Percentiles rank a stretch among this genome's conserved stretches.
Evolutionary conservation across 1,284 basidiomycete species (phyloP).

Genomic region (Apiotrichum gracile): DNA sequence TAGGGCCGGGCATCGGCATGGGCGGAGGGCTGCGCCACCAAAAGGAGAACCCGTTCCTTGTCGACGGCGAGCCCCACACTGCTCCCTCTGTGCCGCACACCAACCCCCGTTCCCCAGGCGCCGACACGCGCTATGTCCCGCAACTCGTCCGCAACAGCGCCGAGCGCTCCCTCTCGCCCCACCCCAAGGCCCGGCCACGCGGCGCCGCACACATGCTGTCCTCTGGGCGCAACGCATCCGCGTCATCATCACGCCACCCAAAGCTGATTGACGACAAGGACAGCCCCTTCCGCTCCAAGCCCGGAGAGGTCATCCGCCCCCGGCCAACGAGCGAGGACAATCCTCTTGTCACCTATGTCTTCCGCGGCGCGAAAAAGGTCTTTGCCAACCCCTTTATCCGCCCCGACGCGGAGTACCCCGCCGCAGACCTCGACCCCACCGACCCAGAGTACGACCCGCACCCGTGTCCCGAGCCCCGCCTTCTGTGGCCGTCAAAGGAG

Average conservation of each 20-base stretch:
- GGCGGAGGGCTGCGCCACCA: slow-evolving; percentile 26
- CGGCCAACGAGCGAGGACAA: slow-evolving; percentile 15
- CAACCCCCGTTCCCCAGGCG: slow-evolving; percentile 4
- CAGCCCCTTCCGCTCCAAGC: slow-evolving; percentile 38
- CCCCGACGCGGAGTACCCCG: slow-evolving; percentile 19
- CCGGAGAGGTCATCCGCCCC: slow-evolving; percentile 22
- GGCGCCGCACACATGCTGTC: background rate
- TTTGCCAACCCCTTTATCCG: slow-evolving; percentile 40
- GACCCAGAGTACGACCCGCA: slow-evolving; percentile 38
- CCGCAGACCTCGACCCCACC: slow-evolving; percentile 24
- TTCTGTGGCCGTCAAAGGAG: slow-evolving; percentile 30
- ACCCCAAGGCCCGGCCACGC: background rate
- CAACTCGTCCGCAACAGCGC: slow-evolving; percentile 8
- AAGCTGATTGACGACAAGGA: slow-evolving; percentile 28
- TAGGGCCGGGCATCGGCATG: slow-evolving; percentile 40
- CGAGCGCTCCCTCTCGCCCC: slow-evolving; percentile 13
- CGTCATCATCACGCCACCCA: background rate
- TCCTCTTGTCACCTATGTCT: slow-evolving; percentile 40
- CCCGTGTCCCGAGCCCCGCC: slow-evolving; percentile 35
- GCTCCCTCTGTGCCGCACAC: background rate
- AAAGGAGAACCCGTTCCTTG: slow-evolving; percentile 35
- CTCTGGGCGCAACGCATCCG: background rate
- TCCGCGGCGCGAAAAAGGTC: slow-evolving; percentile 40
- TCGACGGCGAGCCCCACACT: background rate
- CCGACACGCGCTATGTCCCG: slow-evolving; percentile 13